Percentiles rank a stretch among this genome's conserved stretches.
These are phyloP conservation scores for Botrytis porri DNA, from an alignment of 2,329 filamentous ascomycete species.

Conservation along the genomic window DNA sequence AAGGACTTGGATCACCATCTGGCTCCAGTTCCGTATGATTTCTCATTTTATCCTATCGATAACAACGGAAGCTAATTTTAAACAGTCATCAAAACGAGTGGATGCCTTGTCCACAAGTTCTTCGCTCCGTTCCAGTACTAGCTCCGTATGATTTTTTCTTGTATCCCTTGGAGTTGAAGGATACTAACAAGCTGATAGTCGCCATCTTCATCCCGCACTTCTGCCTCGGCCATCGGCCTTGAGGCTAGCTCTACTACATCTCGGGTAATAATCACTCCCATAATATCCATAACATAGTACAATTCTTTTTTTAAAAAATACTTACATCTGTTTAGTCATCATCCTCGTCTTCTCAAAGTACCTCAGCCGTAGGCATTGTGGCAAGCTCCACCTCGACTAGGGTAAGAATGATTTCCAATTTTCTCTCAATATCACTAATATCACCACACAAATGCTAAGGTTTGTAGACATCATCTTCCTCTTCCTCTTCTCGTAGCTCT, in stretches of 20 bases:
- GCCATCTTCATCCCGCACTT: not conserved
- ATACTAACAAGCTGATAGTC: not conserved
- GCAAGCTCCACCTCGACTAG: not conserved
- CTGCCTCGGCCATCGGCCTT: not conserved
- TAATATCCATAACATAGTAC: not conserved
- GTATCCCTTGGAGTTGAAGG: not conserved
- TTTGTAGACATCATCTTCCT: not conserved
- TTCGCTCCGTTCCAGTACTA: not conserved
- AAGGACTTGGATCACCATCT: not conserved
- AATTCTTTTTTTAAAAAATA: not conserved
- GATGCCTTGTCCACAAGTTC: not conserved
- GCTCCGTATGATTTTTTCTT: not conserved
- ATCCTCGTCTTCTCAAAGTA: not conserved
- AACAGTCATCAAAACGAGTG: not conserved
- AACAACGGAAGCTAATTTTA: not conserved
- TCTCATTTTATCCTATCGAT: not conserved
- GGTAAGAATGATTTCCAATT: not conserved
- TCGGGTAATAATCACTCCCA: not conserved
- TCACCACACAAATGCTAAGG: not conserved
- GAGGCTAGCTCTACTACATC: not conserved
- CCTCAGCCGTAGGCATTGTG: not conserved
- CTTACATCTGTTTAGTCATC: not conserved
- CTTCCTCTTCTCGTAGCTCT: not conserved
- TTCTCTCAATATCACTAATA: not conserved
- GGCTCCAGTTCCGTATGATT: not conserved